Evolutionary conservation across 257 asterid species (phyloP).

Genomic region (Nicotiana tabacum): DNA sequence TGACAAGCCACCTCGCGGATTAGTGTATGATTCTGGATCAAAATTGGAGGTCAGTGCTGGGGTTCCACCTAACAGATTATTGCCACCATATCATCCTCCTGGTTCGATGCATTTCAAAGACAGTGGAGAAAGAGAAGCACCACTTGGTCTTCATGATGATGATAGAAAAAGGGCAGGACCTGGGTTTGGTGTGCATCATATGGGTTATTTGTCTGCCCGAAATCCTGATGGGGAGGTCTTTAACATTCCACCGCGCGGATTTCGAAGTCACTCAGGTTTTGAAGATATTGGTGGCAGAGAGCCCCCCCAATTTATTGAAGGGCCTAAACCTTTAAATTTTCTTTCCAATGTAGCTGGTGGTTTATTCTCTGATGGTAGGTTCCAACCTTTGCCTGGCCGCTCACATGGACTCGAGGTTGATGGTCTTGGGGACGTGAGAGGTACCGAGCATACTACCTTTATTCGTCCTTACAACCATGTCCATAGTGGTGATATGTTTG

Average conservation of each 20-base stretch:
- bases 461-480: constrained; percentile 37
- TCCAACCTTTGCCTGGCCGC: constrained; percentile 47
- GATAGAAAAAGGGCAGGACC: constrained; percentile 28
- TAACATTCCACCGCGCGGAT: constrained; percentile 50
- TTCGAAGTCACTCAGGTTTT: constrained; percentile 38
- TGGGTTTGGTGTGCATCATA: constrained; percentile 41
- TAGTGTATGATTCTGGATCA: constrained; percentile 35
- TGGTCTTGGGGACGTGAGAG: constrained; percentile 43
- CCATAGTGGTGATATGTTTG: constrained; percentile 39
- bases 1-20: constrained; percentile 41
- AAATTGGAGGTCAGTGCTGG: constrained; percentile 37
- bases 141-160: constrained; percentile 6
- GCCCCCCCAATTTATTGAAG: constrained; percentile 52
- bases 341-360: constrained; percentile 49
- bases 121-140: constrained; percentile 22
- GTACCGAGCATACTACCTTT: constrained; percentile 49
- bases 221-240: constrained; percentile 45
- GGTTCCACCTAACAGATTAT: constrained; percentile 47
- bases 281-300: constrained; percentile 54
- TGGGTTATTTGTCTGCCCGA: constrained; percentile 34
- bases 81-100: constrained; percentile 42
- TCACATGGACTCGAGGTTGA: constrained; percentile 45
- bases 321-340: constrained; percentile 42
- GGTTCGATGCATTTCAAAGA: constrained; percentile 18
- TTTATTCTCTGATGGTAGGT: constrained; percentile 49